phyloP scores from a whole-genome alignment of 257 asterid species.

The Nicotiana knightiana region DNA sequence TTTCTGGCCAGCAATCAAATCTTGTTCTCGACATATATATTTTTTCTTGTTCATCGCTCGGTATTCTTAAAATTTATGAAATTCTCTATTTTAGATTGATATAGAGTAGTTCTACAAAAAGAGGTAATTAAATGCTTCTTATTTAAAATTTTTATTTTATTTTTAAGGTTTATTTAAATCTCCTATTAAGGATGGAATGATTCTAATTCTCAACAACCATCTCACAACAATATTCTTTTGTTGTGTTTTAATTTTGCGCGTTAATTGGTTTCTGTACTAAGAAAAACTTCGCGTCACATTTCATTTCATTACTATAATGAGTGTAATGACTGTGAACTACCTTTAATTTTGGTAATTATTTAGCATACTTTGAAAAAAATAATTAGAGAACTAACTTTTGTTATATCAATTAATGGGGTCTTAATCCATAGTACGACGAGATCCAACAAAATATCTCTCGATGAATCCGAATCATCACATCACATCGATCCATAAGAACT shows the following conservation, averaged over 20 bases:
- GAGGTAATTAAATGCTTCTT: too few relatives aligned
- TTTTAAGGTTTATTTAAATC: too few relatives aligned
- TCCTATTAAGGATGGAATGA: too few relatives aligned
- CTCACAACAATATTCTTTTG: too few relatives aligned
- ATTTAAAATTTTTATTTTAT: too few relatives aligned
- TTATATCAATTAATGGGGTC: neutral
- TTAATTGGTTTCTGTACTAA: too few relatives aligned
- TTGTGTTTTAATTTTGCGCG: too few relatives aligned
- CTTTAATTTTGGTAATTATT: neutral
- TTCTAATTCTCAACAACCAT: too few relatives aligned
- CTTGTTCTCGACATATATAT: neutral
- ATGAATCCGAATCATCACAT: neutral
- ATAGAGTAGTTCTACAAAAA: too few relatives aligned
- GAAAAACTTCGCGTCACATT: neutral
- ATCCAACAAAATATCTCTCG: neutral
- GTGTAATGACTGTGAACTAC: neutral
- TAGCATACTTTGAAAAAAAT: neutral
- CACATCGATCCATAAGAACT: neutral
- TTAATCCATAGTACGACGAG: neutral
- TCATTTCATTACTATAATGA: neutral
- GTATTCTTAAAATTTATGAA: too few relatives aligned
- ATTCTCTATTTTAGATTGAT: too few relatives aligned
- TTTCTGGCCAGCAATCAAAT: slow-evolving; percentile 24
- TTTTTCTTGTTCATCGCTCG: neutral
- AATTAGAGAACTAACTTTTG: neutral